Evolutionary conservation across 768 basidiomycete species (phyloP), one percentile per base, ranked within the genome.

Genomic region (Wakefieldia striispora): DNA sequence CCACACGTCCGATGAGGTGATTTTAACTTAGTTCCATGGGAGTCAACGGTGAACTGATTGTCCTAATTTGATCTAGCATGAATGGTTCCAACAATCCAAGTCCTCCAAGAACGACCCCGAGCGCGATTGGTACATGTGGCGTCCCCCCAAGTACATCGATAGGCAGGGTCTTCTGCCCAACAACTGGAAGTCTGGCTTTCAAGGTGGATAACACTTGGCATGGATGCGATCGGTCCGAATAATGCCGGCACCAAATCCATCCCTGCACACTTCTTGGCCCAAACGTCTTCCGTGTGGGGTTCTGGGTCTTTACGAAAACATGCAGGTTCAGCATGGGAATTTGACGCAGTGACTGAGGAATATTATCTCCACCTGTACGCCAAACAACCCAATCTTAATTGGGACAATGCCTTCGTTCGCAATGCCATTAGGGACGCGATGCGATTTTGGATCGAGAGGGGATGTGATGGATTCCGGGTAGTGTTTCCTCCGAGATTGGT

Each of bases 91-190:
- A 27, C 72, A 80, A 56, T 83, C 84, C 21, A 78, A 55, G 63
- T 74, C 67, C 61, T 80, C 70, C 40, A 71, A 71, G 43, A 63
- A 70, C 7, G 72, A 78, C 59, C 76, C 81, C 0, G 87, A 84
- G 64, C 77, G 86, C 13, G 79, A 88, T 59, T 88, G 85, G 84
- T 91, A 88, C 65, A 75, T 84, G 51, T 89, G 88, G 87, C 76
- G 80, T 14, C 79, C 82, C 4, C 78, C 83, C 3, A 75, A 69
- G 54, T 78, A 81, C 50, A 68, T 69, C 13, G 65, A 74, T 3
- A 85, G 86, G 1, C 70, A 77, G 40, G 75, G 77, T 20, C 67
- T 71, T 2, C 82, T 84, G 6, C 87, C 88, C 0, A 86, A 87
- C 63, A 89, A 90, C 60, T 88, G 88, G 87, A 74, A 73, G 55